Base-by-base conservation (phyloP, 768 basidiomycete genomes). In the Amanita pseudoporphyria region DNA sequence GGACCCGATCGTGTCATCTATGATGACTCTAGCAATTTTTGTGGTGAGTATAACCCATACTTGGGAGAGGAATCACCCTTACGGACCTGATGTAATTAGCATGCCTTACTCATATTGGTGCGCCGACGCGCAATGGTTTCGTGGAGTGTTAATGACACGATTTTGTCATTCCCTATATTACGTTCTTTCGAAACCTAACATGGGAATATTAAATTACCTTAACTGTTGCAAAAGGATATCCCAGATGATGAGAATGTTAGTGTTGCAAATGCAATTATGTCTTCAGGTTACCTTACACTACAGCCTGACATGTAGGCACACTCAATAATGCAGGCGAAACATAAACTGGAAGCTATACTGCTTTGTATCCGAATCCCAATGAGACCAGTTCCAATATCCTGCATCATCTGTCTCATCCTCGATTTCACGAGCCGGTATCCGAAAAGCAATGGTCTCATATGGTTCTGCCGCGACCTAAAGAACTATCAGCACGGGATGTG, bases 321-420 rank as follows among this genome's bases (percentile, higher is more conserved):
- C 26, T 64, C 55, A 69, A 60, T 74, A 76, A 49, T 66, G 59
- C 54, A 83, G 68, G 58, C 84, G 79, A 71, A 93, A 97, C 82
- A 97, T 87, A 72, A 97, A 95, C 67, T 96, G 94, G 74, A 95
- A 94, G 63, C 84, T 90, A 66, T 93, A 95, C 67, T 96, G 92
- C 68, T 97, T 97, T 45, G 93, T 95, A 63, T 99, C 95, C n/a
- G 88, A 82, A 64, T 98, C 96, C 96, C 95, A 98, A 61, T 97
- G 89, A 35, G 94, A 94, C 96, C 96, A 99, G 58, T 89, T 90
- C 87, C 87, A 92, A 56, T 84, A 88, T 13, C 84, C 84, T 24
- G 85, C 87, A 58, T 94, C 91, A 53, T 91, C 85, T 40, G 87
- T 79, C 60, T 92, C 91, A 58, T 95, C 91, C 66, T 98, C 94